phyloP scores from a whole-genome alignment of 2,329 filamentous ascomycete genomes.

The Grosmannia penicillata region DNA sequence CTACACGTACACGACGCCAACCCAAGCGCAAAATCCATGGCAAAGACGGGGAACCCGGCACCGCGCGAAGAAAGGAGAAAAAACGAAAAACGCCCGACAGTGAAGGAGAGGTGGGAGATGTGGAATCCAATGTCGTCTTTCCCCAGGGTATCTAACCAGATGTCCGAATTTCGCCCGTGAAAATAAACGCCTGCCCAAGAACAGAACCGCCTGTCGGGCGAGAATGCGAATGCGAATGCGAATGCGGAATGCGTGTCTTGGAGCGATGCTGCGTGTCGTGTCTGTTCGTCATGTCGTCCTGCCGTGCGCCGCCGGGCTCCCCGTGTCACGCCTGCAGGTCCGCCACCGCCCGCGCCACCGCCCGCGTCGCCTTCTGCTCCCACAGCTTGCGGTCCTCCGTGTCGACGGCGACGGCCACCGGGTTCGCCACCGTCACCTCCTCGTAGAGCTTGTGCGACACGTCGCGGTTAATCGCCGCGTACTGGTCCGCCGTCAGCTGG shows the following conservation, averaged over 20 bases:
- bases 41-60: no score
- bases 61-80: background rate
- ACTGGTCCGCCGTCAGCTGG: slow-evolving; percentile 72
- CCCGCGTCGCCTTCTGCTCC: slow-evolving; percentile 61
- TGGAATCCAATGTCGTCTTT: background rate
- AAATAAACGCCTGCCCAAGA: slow-evolving; percentile 2
- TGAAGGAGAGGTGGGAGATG: no score
- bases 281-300: slow-evolving; percentile 8
- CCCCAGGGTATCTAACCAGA: slow-evolving; percentile 3
- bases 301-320: no score
- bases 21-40: background rate
- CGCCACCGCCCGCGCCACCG: slow-evolving; percentile 63
- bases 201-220: no score
- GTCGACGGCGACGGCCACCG: slow-evolving; percentile 44
- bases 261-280: slow-evolving; percentile 7
- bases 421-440: slow-evolving; percentile 39
- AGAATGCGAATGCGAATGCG: no score
- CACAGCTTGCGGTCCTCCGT: slow-evolving; percentile 52
- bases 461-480: slow-evolving; percentile 79
- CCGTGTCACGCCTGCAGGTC: slow-evolving; percentile 34
- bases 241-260: slow-evolving; percentile 1
- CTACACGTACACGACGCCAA: no score
- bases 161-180: slow-evolving; percentile 2
- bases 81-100: background rate
- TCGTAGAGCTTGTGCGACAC: slow-evolving; percentile 83